Base-by-base conservation (phyloP, 306 rosid genomes). In the Dryas octopetala region DNA sequence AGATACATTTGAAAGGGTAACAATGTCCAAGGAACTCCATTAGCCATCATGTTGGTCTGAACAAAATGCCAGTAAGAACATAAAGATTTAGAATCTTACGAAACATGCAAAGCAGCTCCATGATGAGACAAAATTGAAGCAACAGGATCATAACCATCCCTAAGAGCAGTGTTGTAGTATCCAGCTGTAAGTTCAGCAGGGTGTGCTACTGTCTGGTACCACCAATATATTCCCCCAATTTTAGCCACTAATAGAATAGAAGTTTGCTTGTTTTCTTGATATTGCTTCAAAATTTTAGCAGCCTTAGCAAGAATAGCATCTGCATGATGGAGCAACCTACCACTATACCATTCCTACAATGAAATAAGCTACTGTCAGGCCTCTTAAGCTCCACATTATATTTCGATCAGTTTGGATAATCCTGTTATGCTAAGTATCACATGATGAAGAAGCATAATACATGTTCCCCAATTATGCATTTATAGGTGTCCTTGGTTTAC, bases 181-280 rank as follows among this genome's bases (percentile, higher is more conserved):
- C 86, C 83, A 9, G 86, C 83, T 49, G 86, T 82, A 43, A 82
- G 86, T 74, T 82, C 80, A 66, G 80, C 83, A 7, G 80, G 78
- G 55, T 82, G 86, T 48, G 86, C 62, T 8, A 65, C 46, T 23
- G 83, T 57, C 53, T 75, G 74, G 60, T 78, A 82, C 78, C 83
- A 70, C 83, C 86, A 82, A 78, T 73, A 73, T 67, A 82, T 77
- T 40, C 85, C 82, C 47, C 83, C 80, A 78, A 82, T 79, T 71
- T 82, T 78, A 47, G 86, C 86, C 66, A 51, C 86, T 61, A 82
- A 65, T 28, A 65, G 57, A 54, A 82, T 68, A 40, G 77, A 19
- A 44, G 74, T 51, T 70, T 10, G 63, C 76, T 70, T 32, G 13
- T 57, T 71, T 58, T 74, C 74, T 55, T 62, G 74, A 74, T 69